Percentiles rank a stretch among this genome's conserved stretches.
Evolutionary conservation across 768 basidiomycete genomes (phyloP).

Genomic region (Suillus brevipes): DNA sequence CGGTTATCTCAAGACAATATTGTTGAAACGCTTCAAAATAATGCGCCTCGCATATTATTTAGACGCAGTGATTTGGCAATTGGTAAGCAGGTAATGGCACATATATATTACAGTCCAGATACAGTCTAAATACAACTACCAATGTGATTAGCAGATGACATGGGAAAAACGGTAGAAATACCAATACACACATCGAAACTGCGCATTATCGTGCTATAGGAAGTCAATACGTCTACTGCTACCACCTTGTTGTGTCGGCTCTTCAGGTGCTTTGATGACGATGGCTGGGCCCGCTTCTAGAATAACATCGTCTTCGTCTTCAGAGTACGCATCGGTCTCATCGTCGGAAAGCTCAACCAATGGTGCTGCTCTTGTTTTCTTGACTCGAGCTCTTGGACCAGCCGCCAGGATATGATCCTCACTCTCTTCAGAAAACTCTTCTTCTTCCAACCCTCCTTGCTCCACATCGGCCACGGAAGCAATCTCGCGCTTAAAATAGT

Average conservation of each 20-base stretch:
- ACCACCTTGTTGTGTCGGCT: slow-evolving; percentile 10
- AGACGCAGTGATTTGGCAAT: not conserved
- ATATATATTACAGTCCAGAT: slow-evolving; percentile 3
- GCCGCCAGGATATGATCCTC: slow-evolving; percentile 55
- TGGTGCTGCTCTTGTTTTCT: slow-evolving; percentile 40
- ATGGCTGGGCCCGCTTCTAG: slow-evolving; percentile 73
- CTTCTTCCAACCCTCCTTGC: slow-evolving; percentile 31
- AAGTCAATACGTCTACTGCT: slow-evolving; percentile 1
- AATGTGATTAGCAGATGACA: not conserved
- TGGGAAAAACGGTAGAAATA: not conserved
- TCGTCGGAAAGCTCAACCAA: slow-evolving; percentile 34
- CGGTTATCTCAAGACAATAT: not conserved
- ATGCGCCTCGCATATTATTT: not conserved
- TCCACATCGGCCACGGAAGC: slow-evolving; percentile 39
- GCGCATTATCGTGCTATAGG: not conserved
- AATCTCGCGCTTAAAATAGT: slow-evolving; percentile 72
- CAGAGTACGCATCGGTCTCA: slow-evolving; percentile 40
- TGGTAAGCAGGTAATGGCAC: not conserved
- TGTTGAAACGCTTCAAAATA: not conserved
- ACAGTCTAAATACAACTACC: slow-evolving; percentile 8
- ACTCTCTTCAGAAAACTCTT: slow-evolving; percentile 33
- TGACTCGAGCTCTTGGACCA: slow-evolving; percentile 49
- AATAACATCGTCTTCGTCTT: slow-evolving; percentile 68
- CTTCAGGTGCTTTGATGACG: slow-evolving; percentile 38
- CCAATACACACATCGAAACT: not conserved